Evolutionary conservation across 73 alveolate species (phyloP), one percentile per base, ranked within the genome.

Genomic region (Breviolum minutum): DNA sequence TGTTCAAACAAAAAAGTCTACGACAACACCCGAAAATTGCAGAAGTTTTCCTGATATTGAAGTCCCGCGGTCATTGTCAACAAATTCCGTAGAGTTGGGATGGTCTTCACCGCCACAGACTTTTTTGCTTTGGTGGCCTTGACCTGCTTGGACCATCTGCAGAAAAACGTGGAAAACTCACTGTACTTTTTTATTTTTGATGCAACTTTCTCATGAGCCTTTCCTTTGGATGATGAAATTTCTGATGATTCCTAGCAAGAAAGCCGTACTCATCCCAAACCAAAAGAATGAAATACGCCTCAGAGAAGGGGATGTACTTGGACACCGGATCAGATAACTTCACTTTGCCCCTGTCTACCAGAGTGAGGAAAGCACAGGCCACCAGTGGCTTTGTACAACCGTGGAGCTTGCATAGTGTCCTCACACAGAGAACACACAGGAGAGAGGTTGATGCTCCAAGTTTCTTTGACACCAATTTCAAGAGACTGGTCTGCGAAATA

Each of bases 21-120:
- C 54, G 3, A 40, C 54, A 40, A 40, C 54, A 40, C 54, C 54
- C 54, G 3, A 40, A 3, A 40, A 40, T 40, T 40, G 54, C 54
- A 40, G 54, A 40, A 40, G 54, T 48, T 11, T 66, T 68, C 96
- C 96, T 89, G 96, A 40, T 89, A 89, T 71, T 89, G 96, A 7
- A 89, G 96, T 22, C 96, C 96, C 60, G 96, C 96, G 60, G 96
- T 89, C 96, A 89, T 89, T 24, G 96, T 89, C 86, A 89, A 79
- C 48, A 89, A 62, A 32, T 89, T 77, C 86, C 96, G 96, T n/a
- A 89, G 96, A 12, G 96, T 89, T 7, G 96, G 96, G 16, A n/a
- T 70, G 19, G 29, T 63, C 85, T 89, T 32, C 13, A 89, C 96
- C 22, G 90, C 90, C 70, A 40, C 54, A 8, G 90, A 19, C 90